Percentiles rank a stretch among this genome's conserved stretches.
phyloP scores from a whole-genome alignment of 2,329 filamentous ascomycete genomes.

The Botrytis squamosa region DNA sequence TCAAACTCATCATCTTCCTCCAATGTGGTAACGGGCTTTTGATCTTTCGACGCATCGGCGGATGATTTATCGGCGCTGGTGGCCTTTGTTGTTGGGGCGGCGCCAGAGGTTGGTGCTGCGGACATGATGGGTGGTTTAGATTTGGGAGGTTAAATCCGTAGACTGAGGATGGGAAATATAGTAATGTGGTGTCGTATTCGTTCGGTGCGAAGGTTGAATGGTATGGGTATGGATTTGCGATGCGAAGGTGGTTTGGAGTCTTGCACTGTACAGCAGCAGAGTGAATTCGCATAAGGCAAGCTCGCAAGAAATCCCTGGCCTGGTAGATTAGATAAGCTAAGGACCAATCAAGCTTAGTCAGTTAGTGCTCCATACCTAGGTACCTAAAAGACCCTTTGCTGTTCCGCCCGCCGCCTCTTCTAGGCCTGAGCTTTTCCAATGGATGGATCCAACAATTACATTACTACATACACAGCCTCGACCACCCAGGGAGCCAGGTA shows the following conservation, averaged over 20 bases:
- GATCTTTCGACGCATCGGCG: slow-evolving; percentile 41
- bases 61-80: slow-evolving; percentile 29
- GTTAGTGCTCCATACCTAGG: not conserved
- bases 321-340: not conserved
- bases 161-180: not conserved
- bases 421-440: not conserved
- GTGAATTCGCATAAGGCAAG: not conserved
- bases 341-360: not conserved
- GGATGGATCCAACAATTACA: not conserved
- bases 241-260: not conserved
- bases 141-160: not conserved
- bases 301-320: slow-evolving; percentile 1
- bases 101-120: slow-evolving; percentile 36
- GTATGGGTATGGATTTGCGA: not conserved
- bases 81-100: slow-evolving; percentile 31
- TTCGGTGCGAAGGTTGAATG: not conserved
- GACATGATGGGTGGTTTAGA: slow-evolving; percentile 32
- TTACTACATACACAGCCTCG: not conserved
- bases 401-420: not conserved
- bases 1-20: slow-evolving; percentile 99
- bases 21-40: slow-evolving; percentile 57
- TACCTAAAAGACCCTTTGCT: not conserved
- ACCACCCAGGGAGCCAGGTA: not conserved
- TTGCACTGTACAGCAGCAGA: not conserved
- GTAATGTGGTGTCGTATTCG: not conserved